Evolutionary conservation across 31 red algal species (phyloP), one percentile per base, ranked within the genome.

Genomic region (Porphyra umbilicalis): DNA sequence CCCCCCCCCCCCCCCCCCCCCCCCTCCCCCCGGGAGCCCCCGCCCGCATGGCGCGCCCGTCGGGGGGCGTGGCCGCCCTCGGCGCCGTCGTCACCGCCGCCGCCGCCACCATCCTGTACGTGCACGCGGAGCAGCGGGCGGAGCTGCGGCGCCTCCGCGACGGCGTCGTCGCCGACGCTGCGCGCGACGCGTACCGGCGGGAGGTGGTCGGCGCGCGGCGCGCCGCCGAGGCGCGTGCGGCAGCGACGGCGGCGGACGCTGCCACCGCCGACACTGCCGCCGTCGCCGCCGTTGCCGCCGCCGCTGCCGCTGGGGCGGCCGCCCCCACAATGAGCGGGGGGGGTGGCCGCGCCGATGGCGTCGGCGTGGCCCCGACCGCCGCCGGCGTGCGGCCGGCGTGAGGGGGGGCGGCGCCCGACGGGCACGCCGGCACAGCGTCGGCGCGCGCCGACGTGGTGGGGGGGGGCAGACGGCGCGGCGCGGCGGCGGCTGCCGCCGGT

Each of bases 111-210:
- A 88, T 93, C 78, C 77, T 79, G 31, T 93, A 79, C 37, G 90
- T 93, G 0, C 90, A 93, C 75, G 87, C 83, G 74, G 90, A 88
- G 36, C 90, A 93, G 79, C 87, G 88, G 38, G 37, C 79, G 40
- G 85, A 88, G 71, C 18, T 93, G 0, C 37, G 36, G 8, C 76
- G 90, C 34, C 87, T 93, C 85, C 90, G 82, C 39, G 77, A 84
- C 31, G 85, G 85, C 4, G 85, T 93, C 9, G 77, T 82, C 30
- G 35, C 35, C 35, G 90, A 93, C 78, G 86, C 86, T 8, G 82
- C 81, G 35, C 74, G 90, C 40, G 90, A 93, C 75, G 85, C 75
- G 34, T 36, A 38, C 32, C 81, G 90, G 16, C 79, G 86, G 18
- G 75, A 85, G 35, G 86, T 71, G 25, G 57, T 71, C 0, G 25